phyloP scores from a whole-genome alignment of 306 rosid genomes.

The Glycine tomentella region DNA sequence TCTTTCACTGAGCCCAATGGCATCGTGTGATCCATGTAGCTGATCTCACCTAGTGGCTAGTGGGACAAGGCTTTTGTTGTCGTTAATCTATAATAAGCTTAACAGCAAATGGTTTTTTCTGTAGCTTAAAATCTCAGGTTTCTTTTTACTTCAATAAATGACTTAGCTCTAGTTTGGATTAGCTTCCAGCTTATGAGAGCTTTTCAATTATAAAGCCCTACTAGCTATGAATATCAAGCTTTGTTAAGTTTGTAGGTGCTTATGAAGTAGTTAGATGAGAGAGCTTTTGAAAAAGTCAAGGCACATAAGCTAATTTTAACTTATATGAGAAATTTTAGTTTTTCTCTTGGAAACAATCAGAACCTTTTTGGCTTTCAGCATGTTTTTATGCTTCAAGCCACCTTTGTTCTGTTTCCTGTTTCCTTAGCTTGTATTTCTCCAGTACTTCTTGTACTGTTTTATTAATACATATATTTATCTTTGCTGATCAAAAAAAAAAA shows the following conservation, averaged over 20 bases:
- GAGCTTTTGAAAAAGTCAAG: background rate
- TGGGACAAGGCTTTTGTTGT: background rate
- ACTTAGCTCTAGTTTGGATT: background rate
- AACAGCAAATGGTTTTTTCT: constrained; percentile 15
- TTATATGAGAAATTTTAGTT: too few relatives aligned
- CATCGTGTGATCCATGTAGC: background rate
- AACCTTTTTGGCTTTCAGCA: too few relatives aligned
- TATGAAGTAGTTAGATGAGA: background rate
- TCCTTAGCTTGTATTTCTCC: too few relatives aligned
- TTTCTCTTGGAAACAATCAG: too few relatives aligned
- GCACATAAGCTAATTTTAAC: constrained; percentile 1
- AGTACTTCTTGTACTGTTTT: too few relatives aligned
- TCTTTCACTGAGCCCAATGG: background rate
- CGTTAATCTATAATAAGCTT: background rate
- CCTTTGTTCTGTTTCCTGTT: too few relatives aligned
- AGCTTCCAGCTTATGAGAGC: background rate
- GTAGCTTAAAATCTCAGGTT: background rate
- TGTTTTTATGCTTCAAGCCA: too few relatives aligned
- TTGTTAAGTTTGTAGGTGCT: background rate
- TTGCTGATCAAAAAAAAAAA: too few relatives aligned
- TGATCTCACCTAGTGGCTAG: background rate
- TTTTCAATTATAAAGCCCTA: background rate
- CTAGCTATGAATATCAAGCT: background rate
- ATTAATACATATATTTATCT: too few relatives aligned
- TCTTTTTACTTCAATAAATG: constrained; percentile 18